These are phyloP conservation scores for Aquilaria yunnanensis DNA, from an alignment of 345 rosid species.

Conservation along the genomic window DNA sequence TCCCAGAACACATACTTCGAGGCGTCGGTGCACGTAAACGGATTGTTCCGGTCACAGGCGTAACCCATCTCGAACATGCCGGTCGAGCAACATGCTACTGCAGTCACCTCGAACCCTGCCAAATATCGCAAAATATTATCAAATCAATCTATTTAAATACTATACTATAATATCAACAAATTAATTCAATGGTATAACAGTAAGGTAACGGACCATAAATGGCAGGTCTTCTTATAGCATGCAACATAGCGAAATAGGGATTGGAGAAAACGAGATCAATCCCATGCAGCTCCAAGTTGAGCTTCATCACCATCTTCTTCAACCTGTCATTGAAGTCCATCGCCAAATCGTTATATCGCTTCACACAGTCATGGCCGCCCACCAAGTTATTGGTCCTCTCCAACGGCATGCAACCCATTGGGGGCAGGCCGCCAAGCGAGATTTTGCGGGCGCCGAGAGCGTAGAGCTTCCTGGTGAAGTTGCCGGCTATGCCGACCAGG, in stretches of 20 bases:
- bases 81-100: constrained; percentile 57
- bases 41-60: constrained; percentile 34
- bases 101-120: constrained; percentile 45
- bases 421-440: constrained; percentile 55
- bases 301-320: constrained; percentile 18
- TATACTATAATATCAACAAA: neutral
- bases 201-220: constrained; percentile 20
- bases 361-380: constrained; percentile 30
- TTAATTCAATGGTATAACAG: neutral
- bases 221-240: constrained; percentile 33
- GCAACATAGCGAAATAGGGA: constrained; percentile 30
- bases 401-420: constrained; percentile 67
- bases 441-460: constrained; percentile 52
- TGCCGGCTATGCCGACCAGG: constrained; percentile 31
- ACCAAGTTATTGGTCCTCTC: constrained; percentile 49
- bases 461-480: constrained; percentile 32
- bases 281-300: constrained; percentile 39
- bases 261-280: constrained; percentile 35
- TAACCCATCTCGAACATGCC: constrained; percentile 87
- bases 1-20: constrained; percentile 73
- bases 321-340: constrained; percentile 40
- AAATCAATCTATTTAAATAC: neutral
- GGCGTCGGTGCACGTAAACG: constrained; percentile 49
- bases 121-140: too few species aligned
- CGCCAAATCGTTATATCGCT: constrained; percentile 37